Conservation (phyloP, 2,329 filamentous ascomycete species). For the Falciphora oryzae region DNA sequence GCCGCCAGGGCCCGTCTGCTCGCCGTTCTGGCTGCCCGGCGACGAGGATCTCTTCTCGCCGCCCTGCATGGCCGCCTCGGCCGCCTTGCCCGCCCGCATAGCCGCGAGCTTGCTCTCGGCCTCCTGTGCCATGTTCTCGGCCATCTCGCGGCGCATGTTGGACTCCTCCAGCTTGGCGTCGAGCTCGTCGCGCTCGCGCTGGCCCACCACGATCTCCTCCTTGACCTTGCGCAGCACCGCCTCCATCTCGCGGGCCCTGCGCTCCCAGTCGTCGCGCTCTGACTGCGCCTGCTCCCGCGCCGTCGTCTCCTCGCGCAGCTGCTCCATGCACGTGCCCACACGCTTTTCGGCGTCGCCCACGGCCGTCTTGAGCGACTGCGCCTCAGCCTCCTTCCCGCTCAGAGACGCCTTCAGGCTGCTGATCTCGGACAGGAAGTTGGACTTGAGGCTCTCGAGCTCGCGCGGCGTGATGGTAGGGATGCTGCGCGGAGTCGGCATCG, state of each 20-base stretch:
- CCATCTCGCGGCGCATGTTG: slow-evolving; percentile 67
- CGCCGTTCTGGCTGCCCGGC: slow-evolving; percentile 31
- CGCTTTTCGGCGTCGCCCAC: slow-evolving; percentile 87
- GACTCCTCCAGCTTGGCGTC: slow-evolving; percentile 69
- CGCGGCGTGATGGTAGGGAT: slow-evolving; percentile 86
- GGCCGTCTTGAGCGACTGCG: slow-evolving; percentile 78
- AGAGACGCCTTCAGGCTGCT: slow-evolving; percentile 89
- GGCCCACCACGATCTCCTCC: slow-evolving; percentile 71
- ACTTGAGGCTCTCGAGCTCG: slow-evolving; percentile 90
- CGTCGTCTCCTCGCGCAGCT: slow-evolving; percentile 69
- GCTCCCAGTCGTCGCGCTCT: slow-evolving; percentile 80
- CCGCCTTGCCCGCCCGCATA: slow-evolving; percentile 52
- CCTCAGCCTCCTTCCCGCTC: slow-evolving; percentile 89
- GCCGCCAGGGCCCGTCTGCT: neutral
- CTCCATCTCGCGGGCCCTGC: slow-evolving; percentile 80
- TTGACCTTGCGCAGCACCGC: slow-evolving; percentile 71
- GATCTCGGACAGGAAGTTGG: slow-evolving; percentile 83
- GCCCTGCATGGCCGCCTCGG: slow-evolving; percentile 36
- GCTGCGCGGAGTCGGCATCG: slow-evolving; percentile 84
- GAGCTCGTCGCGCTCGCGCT: slow-evolving; percentile 76
- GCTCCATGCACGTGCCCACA: slow-evolving; percentile 79
- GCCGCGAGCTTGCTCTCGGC: slow-evolving; percentile 70
- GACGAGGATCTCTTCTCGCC: slow-evolving; percentile 19
- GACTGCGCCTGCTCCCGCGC: slow-evolving; percentile 65
- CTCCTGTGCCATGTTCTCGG: slow-evolving; percentile 70